phyloP scores from a whole-genome alignment of 2,329 filamentous ascomycete species.

The Akanthomyces muscarius region DNA sequence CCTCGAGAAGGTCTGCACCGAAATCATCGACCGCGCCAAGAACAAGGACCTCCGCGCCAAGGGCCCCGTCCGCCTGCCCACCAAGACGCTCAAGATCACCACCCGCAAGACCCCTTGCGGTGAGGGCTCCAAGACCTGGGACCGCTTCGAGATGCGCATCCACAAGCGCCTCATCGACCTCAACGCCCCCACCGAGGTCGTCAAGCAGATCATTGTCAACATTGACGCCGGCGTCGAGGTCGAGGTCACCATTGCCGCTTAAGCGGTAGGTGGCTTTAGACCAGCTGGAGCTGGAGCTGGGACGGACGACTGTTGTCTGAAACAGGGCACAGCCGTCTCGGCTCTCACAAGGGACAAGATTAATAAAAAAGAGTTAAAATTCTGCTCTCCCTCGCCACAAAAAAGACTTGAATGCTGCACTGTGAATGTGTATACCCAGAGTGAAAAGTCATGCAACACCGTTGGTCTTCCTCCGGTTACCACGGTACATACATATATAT shows the following conservation, averaged over 20 bases:
- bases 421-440: neutral
- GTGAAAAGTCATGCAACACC: neutral
- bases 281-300: neutral
- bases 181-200: constrained; percentile 94
- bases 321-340: constrained; percentile 9
- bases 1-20: constrained; percentile 96
- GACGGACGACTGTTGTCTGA: constrained; percentile 7
- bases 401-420: neutral
- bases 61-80: constrained; percentile 95
- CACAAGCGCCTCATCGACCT: constrained; percentile 98
- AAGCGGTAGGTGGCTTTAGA: constrained; percentile 33
- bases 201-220: constrained; percentile 96
- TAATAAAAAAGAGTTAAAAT: neutral
- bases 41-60: constrained; percentile 98
- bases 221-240: constrained; percentile 92
- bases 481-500: neutral
- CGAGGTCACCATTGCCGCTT: constrained; percentile 87
- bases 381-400: neutral
- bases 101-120: constrained; percentile 99
- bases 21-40: constrained; percentile 98
- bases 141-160: constrained; percentile 98
- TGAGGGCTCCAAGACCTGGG: constrained; percentile 99
- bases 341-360: neutral
- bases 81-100: constrained; percentile 94
- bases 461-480: too few species aligned